Base-by-base conservation (phyloP, 805 yeast species). In the Saturnispora silvae region DNA sequence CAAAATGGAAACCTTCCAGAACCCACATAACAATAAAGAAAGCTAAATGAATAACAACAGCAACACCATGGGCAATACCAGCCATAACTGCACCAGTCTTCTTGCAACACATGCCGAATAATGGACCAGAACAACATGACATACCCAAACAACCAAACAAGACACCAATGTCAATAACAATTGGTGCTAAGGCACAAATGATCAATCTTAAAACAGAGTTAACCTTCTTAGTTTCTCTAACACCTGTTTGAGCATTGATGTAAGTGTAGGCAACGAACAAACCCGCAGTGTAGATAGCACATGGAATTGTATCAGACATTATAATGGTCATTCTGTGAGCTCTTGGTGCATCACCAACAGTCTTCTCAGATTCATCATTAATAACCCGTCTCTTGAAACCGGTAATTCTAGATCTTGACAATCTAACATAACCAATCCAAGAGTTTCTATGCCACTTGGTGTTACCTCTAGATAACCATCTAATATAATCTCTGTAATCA, bases 21-120 rank as follows among this genome's bases (percentile, higher is more conserved):
- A 85, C 94, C 98, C 98, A 92, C 87, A 89, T 81, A 42, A 87
- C 83, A 61, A 89, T 81, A 67, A 85, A 89, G 72, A 84, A 83
- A 28, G 80, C 68, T 49, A 92, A 65, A 67, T 89, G 94, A 47
- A 85, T 67, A 51, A 94, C 60, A 38, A 94, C 96, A 14, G 96
- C 86, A 52, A 84, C 68, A 64, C 95, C 96, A 56, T 92, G 98
- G 16, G 97, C 95, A 58, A 92, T 63, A 53, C 84, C 96, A 28
- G 99, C 99, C 64, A 77, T 77, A 28, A 85, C 94, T 9, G 96
- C 80, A 64, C 95, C 95, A 35, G 96, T 87, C 70, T 82, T 81
- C 75, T 87, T 87, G 68, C 97, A 89, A 64, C 98, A 89, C 65
- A 87, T 61, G 41, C 92, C 92, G 47, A 89, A 75, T 56, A 89